Evolutionary conservation across 2,329 filamentous ascomycete species (phyloP).

Genomic region (Pseudogymnoascus sp.): DNA sequence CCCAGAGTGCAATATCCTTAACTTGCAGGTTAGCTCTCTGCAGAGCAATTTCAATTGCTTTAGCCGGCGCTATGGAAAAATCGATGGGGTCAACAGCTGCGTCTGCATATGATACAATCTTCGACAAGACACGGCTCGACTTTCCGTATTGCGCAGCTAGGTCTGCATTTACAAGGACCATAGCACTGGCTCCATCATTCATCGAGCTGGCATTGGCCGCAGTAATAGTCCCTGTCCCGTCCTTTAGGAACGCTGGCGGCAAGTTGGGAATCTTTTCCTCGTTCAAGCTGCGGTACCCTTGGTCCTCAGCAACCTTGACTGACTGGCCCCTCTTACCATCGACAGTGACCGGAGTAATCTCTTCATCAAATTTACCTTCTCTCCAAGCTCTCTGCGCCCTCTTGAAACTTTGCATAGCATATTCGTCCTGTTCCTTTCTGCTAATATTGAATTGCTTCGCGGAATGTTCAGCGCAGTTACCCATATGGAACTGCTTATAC

Average conservation of each 20-base stretch:
- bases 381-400: conserved; percentile 87
- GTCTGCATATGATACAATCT: conserved; percentile 78
- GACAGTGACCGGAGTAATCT: conserved; percentile 82
- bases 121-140: conserved; percentile 72
- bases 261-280: conserved; percentile 77
- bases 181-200: conserved; percentile 87
- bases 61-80: conserved; percentile 87
- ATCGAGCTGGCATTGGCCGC: conserved; percentile 90
- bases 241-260: conserved; percentile 83
- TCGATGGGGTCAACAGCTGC: conserved; percentile 86
- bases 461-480: conserved; percentile 89
- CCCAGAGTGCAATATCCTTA: conserved; percentile 89
- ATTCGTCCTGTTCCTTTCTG: conserved; percentile 81
- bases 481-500: conserved; percentile 97
- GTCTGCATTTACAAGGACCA: conserved; percentile 76
- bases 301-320: conserved; percentile 78
- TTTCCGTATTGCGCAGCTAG: conserved; percentile 74
- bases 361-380: conserved; percentile 72
- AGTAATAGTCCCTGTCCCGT: conserved; percentile 83
- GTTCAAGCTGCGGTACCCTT: conserved; percentile 81
- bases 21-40: conserved; percentile 83
- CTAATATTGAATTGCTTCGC: conserved; percentile 79
- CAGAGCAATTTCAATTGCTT: conserved; percentile 84
- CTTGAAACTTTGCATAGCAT: conserved; percentile 82
- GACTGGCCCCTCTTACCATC: conserved; percentile 76